Evolutionary conservation across 331 rosid species (phyloP).

Genomic region (Erythrophleum ivorense): DNA sequence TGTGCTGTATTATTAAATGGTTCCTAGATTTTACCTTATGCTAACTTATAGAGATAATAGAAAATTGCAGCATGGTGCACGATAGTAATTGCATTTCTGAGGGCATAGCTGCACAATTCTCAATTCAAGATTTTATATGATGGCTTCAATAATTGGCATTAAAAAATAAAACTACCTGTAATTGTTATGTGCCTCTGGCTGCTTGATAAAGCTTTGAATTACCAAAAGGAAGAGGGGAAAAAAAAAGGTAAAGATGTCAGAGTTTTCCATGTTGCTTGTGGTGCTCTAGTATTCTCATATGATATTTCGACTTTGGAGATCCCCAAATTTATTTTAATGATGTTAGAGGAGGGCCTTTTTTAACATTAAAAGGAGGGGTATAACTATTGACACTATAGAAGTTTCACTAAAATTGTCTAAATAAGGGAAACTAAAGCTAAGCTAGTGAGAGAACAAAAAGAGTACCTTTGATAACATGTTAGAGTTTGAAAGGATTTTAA

Average conservation of each 20-base stretch:
- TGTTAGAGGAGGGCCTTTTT: not conserved
- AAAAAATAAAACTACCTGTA: not conserved
- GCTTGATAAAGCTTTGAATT: not conserved
- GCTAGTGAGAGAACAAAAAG: not conserved
- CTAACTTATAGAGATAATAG: too few relatives aligned
- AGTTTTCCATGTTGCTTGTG: slow-evolving; percentile 7
- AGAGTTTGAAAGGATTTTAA: slow-evolving; percentile 11
- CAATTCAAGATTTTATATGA: not conserved
- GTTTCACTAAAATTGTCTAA: not conserved
- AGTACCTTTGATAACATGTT: slow-evolving; percentile 1
- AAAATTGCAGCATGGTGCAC: not conserved
- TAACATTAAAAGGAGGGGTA: not conserved
- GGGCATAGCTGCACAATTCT: not conserved
- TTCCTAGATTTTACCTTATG: too few relatives aligned
- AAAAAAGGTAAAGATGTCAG: not conserved
- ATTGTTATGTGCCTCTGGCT: not conserved
- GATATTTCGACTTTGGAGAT: not conserved
- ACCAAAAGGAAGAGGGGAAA: not conserved
- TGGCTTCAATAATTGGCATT: not conserved
- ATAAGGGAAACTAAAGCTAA: not conserved
- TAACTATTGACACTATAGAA: not conserved
- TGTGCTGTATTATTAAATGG: too few relatives aligned
- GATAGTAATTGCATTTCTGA: not conserved
- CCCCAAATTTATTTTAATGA: not conserved
- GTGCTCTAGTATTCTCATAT: not conserved